Conservation (phyloP, 2,329 filamentous ascomycete species). For the Didymella keratinophila region DNA sequence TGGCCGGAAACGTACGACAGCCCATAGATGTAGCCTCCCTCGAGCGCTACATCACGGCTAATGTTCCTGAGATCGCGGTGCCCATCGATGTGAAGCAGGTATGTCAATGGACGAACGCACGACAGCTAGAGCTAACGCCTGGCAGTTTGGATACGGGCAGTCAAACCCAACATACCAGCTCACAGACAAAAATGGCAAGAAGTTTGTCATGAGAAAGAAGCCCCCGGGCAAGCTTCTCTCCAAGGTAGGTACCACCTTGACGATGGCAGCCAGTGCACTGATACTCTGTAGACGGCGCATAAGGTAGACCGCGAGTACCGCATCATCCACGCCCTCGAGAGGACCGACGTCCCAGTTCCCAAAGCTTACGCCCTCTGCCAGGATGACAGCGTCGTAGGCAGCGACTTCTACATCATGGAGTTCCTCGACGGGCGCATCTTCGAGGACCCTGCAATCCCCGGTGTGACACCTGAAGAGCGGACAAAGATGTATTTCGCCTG, state of each 20-base stretch:
- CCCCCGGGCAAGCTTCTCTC: conserved; percentile 93
- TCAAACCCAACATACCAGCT: conserved; percentile 97
- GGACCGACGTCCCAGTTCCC: conserved; percentile 85
- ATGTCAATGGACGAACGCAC: conserved; percentile 23
- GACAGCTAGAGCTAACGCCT: conserved; percentile 11
- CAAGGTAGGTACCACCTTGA: conserved; percentile 26
- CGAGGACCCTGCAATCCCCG: conserved; percentile 84
- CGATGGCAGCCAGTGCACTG: not conserved
- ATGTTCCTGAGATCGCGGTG: conserved; percentile 83
- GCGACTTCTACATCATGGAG: conserved; percentile 96
- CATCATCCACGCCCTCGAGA: conserved; percentile 82
- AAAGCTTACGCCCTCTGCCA: conserved; percentile 85
- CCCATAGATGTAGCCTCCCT: conserved; percentile 84
- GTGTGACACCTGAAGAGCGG: conserved; percentile 71
- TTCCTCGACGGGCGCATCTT: conserved; percentile 94
- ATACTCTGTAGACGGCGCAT: conserved; percentile 76
- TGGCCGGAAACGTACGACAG: conserved; percentile 91
- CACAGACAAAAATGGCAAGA: conserved; percentile 71
- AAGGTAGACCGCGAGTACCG: conserved; percentile 95
- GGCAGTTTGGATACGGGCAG: conserved; percentile 93
- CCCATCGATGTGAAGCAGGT: conserved; percentile 92
- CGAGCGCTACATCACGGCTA: conserved; percentile 76
- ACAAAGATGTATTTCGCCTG: conserved; percentile 67
- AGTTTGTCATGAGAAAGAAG: conserved; percentile 96
- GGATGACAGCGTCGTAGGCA: conserved; percentile 80